phyloP scores from a whole-genome alignment of 2,329 filamentous ascomycete species.

The Rhinocladiella mackenziei region DNA sequence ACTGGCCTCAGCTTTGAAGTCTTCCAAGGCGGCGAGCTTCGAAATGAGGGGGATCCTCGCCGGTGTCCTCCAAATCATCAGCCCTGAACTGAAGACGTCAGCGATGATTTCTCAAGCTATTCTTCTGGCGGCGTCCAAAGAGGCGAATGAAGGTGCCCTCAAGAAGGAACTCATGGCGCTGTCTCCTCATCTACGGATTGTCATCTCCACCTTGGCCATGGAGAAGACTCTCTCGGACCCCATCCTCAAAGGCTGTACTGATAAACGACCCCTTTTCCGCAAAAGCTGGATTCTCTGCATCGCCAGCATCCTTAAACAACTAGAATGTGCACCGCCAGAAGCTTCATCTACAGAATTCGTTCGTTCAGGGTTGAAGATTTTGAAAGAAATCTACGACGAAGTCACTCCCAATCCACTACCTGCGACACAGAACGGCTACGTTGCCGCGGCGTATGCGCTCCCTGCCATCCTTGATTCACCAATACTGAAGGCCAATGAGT shows the following conservation, averaged over 20 bases:
- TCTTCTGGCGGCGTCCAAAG: constrained; percentile 68
- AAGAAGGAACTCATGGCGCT: constrained; percentile 70
- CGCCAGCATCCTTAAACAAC: constrained; percentile 20
- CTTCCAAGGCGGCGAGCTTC: constrained; percentile 74
- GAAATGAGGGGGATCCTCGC: constrained; percentile 82
- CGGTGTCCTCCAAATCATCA: constrained; percentile 68
- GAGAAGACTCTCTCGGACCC: constrained; percentile 65
- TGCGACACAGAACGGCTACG: constrained; percentile 76
- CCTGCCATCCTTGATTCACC: constrained; percentile 33
- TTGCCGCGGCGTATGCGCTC: constrained; percentile 67
- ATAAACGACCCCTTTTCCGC: constrained; percentile 76
- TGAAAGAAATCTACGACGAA: constrained; percentile 68
- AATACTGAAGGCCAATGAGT: constrained; percentile 38
- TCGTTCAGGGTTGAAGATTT: constrained; percentile 49
- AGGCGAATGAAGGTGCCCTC: constrained; percentile 81
- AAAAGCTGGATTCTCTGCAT: constrained; percentile 68
- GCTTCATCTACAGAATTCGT: constrained; percentile 43
- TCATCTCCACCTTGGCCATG: constrained; percentile 60
- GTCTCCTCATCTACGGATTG: constrained; percentile 59
- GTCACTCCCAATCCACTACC: constrained; percentile 71
- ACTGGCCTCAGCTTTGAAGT: constrained; percentile 72
- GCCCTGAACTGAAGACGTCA: constrained; percentile 59
- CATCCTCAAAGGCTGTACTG: constrained; percentile 74
- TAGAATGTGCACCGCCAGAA: constrained; percentile 40
- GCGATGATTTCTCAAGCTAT: constrained; percentile 64